phyloP scores from a whole-genome alignment of 1,139 yeast species.

The Kurtzmaniella quercitrusa region DNA sequence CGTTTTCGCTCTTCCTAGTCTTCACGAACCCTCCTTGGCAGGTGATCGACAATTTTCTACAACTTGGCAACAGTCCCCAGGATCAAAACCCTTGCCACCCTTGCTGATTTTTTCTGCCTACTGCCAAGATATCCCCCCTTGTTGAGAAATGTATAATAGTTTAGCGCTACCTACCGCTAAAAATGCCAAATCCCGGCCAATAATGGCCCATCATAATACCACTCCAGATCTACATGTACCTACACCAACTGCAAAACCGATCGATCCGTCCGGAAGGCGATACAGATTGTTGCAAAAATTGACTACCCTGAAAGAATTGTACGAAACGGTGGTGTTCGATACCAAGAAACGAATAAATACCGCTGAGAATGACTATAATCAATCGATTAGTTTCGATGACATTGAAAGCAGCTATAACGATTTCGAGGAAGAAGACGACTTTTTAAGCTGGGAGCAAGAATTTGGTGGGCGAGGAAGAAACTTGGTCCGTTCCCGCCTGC shows the following conservation, averaged over 20 bases:
- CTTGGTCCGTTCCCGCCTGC: slow-evolving; percentile 15
- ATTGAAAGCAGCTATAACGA: slow-evolving; percentile 14
- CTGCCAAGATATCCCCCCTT: background rate
- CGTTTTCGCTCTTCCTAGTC: background rate
- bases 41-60: background rate
- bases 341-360: background rate
- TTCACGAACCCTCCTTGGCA: background rate
- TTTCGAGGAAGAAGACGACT: slow-evolving; percentile 11
- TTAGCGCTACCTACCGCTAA: background rate
- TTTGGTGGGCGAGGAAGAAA: slow-evolving; percentile 13
- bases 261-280: background rate
- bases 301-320: background rate
- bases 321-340: background rate
- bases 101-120: background rate
- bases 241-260: background rate
- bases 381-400: background rate
- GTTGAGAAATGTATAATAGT: background rate
- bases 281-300: background rate
- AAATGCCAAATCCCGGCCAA: background rate
- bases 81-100: background rate
- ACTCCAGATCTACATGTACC: slow-evolving; percentile 1
- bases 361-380: background rate
- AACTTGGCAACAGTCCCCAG: background rate
- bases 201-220: background rate
- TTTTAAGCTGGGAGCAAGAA: slow-evolving; percentile 3